Evolutionary conservation across 73 alveolate genomes (phyloP).

Genomic region (Blepharisma japonicum): DNA sequence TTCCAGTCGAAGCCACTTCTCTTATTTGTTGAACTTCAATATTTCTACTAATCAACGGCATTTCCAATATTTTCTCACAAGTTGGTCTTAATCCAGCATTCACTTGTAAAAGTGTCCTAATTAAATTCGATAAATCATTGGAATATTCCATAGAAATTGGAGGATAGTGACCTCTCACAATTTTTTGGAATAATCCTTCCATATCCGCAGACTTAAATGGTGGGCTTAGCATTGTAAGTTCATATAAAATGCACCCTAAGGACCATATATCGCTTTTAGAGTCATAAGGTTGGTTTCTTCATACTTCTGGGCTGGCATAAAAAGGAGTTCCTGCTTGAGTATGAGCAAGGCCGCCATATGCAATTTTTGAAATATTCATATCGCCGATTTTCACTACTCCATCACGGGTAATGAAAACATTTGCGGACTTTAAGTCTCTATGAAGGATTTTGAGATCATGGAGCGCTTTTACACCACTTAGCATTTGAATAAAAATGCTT

Average conservation of each 20-base stretch:
- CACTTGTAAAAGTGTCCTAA: constrained; percentile 61
- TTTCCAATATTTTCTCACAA: constrained; percentile 56
- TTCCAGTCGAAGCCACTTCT: not conserved
- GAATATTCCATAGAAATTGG: constrained; percentile 58
- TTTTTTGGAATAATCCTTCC: constrained; percentile 51
- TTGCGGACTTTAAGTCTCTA: constrained; percentile 81
- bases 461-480: constrained; percentile 58
- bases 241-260: constrained; percentile 85
- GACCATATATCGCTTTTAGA: constrained; percentile 85
- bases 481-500: constrained; percentile 37
- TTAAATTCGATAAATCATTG: constrained; percentile 49
- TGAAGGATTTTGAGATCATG: constrained; percentile 71
- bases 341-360: constrained; percentile 43
- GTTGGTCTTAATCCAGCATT: constrained; percentile 68
- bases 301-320: constrained; percentile 87
- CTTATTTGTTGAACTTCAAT: not conserved
- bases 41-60: constrained; percentile 42
- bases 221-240: constrained; percentile 72
- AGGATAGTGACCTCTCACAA: constrained; percentile 48
- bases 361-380: constrained; percentile 62
- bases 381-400: constrained; percentile 81
- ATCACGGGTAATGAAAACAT: constrained; percentile 64
- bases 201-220: constrained; percentile 84
- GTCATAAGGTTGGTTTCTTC: constrained; percentile 59
- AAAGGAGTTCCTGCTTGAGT: constrained; percentile 78